Evolutionary conservation across 345 rosid genomes (phyloP), one percentile per base, ranked within the genome.

Genomic region (Salix suchowensis): DNA sequence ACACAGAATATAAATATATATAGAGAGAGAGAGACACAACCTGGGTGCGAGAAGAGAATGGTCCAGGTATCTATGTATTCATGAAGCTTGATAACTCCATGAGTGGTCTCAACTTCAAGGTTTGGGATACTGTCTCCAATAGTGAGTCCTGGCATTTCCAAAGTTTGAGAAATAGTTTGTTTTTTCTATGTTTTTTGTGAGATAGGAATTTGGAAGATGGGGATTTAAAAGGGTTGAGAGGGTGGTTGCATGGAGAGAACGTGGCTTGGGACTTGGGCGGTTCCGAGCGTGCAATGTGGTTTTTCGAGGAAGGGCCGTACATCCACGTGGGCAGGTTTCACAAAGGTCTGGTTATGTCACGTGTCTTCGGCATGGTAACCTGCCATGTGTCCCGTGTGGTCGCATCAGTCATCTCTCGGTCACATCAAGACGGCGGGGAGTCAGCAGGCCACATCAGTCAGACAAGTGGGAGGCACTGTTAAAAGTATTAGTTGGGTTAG

Each of bases 41-140:
- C 91, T 8, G 97, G 92, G 69, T 91, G 98, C 21, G 96, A 93
- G 88, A 92, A 96, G 78, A 91, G 87, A 81, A 92, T 79, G 81
- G 96, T 86, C 96, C 94, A 92, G 50, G 70, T 66, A 82, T 83
- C 52, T 4, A 89, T 69, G 85, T 69, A 88, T 83, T 89, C 93
- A 81, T 94, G 87, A 42, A 94, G 90, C 85, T 84, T 91, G 85
- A 89, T 67, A 60, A 83, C 85, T 65, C 89, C 89, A 36, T 84
- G 92, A 50, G 96, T 91, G 75, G 91, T 90, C 77, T 86, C 84
- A 13, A 92, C 91, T 74, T 85, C 77, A 16, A 91, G 94, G 81
- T 92, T 86, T 34, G 96, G 98, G 50, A 92, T 75, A 2, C 85
- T 87, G 81, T 92, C 94, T 78, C 93, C 96, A 8, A 91, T 70